Evolutionary conservation across 2,329 filamentous ascomycete species (phyloP).

Genomic region (Chaetomium globosum): DNA sequence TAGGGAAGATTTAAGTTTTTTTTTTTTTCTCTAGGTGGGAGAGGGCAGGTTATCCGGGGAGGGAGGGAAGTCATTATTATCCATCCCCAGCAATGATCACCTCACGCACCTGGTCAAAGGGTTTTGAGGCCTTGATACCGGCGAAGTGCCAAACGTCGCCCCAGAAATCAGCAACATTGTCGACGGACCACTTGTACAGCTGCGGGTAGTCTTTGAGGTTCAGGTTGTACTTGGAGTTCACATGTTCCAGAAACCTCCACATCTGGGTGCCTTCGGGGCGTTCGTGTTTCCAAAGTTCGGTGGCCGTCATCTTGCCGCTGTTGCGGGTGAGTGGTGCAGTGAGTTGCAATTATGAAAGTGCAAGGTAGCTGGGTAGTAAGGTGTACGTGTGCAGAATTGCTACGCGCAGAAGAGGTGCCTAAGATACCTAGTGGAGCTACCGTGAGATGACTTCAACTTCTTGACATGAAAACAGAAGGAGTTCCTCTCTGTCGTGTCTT

Average conservation of each 20-base stretch:
- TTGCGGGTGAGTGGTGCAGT: not conserved
- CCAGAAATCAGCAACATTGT: conserved; percentile 78
- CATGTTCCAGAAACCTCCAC: conserved; percentile 68
- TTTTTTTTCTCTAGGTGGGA: not conserved
- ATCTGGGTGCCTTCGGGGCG: conserved; percentile 69
- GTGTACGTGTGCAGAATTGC: not conserved
- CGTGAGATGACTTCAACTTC: not conserved
- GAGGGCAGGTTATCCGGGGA: not conserved
- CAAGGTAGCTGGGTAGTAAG: not conserved
- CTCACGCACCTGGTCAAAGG: conserved; percentile 60
- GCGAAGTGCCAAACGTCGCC: conserved; percentile 81
- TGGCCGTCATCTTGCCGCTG: conserved; percentile 28
- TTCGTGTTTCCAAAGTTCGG: conserved; percentile 72
- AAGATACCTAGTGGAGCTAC: conserved; percentile 2
- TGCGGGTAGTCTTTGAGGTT: conserved; percentile 67
- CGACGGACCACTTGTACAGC: conserved; percentile 85
- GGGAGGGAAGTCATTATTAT: no score
- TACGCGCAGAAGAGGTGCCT: no score
- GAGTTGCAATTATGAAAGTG: not conserved
- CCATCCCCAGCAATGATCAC: not conserved
- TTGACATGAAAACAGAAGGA: not conserved
- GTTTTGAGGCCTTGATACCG: conserved; percentile 68
- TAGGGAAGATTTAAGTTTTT: conserved; percentile 41
- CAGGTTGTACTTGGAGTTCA: conserved; percentile 69
- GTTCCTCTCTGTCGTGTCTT: not conserved